Base-by-base conservation (phyloP, 2,329 filamentous ascomycete genomes). In the Dothiorella sarmentorum region DNA sequence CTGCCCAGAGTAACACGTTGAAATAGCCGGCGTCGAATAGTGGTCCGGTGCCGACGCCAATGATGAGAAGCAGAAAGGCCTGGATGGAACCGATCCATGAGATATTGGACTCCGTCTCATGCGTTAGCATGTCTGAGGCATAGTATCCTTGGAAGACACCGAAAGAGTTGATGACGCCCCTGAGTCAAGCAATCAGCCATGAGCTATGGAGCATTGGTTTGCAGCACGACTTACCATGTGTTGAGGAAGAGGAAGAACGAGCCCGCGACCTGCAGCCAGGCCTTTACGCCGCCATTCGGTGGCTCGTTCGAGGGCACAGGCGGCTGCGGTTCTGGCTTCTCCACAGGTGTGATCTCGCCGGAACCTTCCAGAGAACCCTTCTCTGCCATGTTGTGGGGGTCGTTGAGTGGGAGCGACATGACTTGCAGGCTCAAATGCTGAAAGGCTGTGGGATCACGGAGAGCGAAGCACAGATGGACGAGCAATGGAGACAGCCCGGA, bases 1-100 rank as follows among this genome's bases (percentile, higher is more conserved):
- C 79, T 3, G 69, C 64, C 7, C 74, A 33, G 10, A 81, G 67
- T 0, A 81, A 69, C 11, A 63, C 57, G 26, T 74, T 71, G 55
- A 80, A 76, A 61, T 80, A 76, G 15, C 78, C 78, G 7, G 72
- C 70, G 61, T 82, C 79, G 65, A 79, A 81, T 35, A 81, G 69
- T 0, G 78, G 79, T 2, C 79, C 79, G 0, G 76, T 72, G 15
- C 80, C 63, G 3, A 73, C 71, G 17, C 78, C 78, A 11, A 78
- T 72, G 10, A 78, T 60, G 56, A 80, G 69, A 1, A 81, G 70
- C 22, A 80, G 69, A 60, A 78, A 78, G 7, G 75, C 73, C 64
- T 80, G 77, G 15, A 79, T 71, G 3, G 72, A 74, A 13, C 78
- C 78, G 51, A 81, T 78, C 78, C 78, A 80, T 22, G 77, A 74